These are phyloP conservation scores for Nemania sp. DNA, from an alignment of 2,329 filamentous ascomycete genomes.

Conservation along the genomic window DNA sequence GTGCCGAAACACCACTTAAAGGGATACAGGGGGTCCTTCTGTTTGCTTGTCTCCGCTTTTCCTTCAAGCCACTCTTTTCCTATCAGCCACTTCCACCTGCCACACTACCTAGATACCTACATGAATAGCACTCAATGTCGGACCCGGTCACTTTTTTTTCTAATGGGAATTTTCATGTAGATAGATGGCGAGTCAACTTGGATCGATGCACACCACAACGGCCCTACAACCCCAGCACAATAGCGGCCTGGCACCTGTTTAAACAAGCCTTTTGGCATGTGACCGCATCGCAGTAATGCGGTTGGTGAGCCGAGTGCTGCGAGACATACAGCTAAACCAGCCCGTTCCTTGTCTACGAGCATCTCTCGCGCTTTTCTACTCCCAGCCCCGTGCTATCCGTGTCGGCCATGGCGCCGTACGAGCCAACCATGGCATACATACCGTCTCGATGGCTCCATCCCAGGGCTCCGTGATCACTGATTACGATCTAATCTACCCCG, in stretches of 20 bases:
- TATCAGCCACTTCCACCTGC: no score
- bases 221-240: constrained; percentile 3
- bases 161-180: background rate
- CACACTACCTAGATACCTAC: no score
- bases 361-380: constrained; percentile 28
- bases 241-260: constrained; percentile 7
- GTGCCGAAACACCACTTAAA: no score
- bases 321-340: constrained; percentile 50
- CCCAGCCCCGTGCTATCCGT: constrained; percentile 22
- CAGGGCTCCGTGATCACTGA: constrained; percentile 33
- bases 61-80: no score
- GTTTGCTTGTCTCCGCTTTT: no score
- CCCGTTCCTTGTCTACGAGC: constrained; percentile 39
- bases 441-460: constrained; percentile 36
- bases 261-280: constrained; percentile 42
- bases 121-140: background rate
- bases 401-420: background rate
- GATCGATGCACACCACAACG: constrained; percentile 19
- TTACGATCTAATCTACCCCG: constrained; percentile 36
- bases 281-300: constrained; percentile 51
- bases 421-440: constrained; percentile 25
- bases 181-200: background rate
- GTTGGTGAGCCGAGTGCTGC: constrained; percentile 47
- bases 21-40: no score
- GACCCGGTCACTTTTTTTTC: background rate